phyloP scores from a whole-genome alignment of 2,329 filamentous ascomycete species.

The Epichloe coenophiala region DNA sequence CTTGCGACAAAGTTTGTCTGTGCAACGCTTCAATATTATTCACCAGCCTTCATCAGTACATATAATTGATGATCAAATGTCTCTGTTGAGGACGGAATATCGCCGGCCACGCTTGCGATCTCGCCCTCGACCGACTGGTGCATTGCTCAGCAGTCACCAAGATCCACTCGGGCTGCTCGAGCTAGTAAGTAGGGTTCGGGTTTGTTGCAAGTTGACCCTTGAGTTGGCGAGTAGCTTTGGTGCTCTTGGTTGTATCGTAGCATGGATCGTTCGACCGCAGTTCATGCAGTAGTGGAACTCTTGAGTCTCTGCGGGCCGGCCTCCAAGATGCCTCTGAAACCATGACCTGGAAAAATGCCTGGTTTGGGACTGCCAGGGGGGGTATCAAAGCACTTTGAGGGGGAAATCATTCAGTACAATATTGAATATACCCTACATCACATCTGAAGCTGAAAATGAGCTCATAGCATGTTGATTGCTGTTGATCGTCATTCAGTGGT shows the following conservation, averaged over 20 bases:
- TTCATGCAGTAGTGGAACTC: conserved; percentile 6
- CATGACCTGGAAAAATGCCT: background rate
- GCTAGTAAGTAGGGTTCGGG: conserved; percentile 51
- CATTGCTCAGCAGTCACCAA: conserved; percentile 27
- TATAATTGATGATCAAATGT: conserved; percentile 1
- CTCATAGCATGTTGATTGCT: no score
- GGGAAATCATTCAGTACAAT: background rate
- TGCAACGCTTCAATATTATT: conserved; percentile 15
- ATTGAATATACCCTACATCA: background rate
- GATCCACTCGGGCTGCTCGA: conserved; percentile 72
- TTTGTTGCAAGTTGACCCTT: conserved; percentile 52
- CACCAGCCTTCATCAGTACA: conserved; percentile 1
- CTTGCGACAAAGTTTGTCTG: conserved; percentile 21
- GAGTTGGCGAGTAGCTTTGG: conserved; percentile 64
- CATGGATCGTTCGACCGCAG: conserved; percentile 38
- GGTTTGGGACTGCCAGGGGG: background rate
- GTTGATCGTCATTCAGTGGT: background rate
- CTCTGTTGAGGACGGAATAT: conserved; percentile 4
- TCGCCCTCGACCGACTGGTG: background rate
- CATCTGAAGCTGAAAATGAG: background rate
- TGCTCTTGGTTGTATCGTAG: conserved; percentile 56
- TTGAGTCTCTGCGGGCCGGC: background rate
- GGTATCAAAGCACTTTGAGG: background rate
- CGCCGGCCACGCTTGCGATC: background rate
- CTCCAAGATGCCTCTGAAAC: background rate